A percentile compares a stretch with the other conserved stretches of the same genome.
Evolutionary conservation across 116 monocot genomes (phyloP).

Genomic region (Iris pallida): DNA sequence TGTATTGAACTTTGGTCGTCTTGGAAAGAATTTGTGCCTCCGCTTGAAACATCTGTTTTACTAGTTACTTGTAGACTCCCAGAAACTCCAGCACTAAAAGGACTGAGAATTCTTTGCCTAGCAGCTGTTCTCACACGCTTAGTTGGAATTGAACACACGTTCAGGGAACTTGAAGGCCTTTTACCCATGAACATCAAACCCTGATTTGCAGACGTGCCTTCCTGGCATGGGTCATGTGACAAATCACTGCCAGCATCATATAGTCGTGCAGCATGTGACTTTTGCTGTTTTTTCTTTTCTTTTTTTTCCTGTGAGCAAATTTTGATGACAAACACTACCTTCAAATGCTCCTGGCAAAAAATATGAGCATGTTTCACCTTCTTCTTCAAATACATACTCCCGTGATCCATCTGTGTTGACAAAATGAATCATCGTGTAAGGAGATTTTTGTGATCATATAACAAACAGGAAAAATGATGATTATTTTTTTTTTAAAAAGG

Average conservation of each 20-base stretch:
- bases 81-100: constrained; percentile 35
- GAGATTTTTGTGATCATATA: not conserved
- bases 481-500: not conserved
- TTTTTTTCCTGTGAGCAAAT: constrained; percentile 38
- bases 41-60: constrained; percentile 93
- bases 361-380: constrained; percentile 60
- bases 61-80: constrained; percentile 42
- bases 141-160: constrained; percentile 65
- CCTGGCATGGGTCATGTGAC: constrained; percentile 43
- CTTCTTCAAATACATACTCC: constrained; percentile 53
- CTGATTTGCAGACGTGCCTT: constrained; percentile 42
- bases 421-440: not conserved
- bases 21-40: constrained; percentile 78
- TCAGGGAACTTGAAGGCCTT: constrained; percentile 39
- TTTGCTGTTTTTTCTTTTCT: constrained; percentile 48
- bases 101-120: constrained; percentile 54
- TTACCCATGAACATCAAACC: constrained; percentile 38
- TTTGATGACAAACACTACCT: constrained; percentile 41
- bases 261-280: constrained; percentile 28
- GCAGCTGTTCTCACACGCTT: constrained; percentile 75
- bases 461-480: not conserved
- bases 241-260: constrained; percentile 43
- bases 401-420: constrained; percentile 34
- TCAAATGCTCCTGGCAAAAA: constrained; percentile 42
- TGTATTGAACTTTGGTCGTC: constrained; percentile 81